Base-by-base conservation (phyloP, 1,284 basidiomycete species). In the Fomitopsis schrenkii region DNA sequence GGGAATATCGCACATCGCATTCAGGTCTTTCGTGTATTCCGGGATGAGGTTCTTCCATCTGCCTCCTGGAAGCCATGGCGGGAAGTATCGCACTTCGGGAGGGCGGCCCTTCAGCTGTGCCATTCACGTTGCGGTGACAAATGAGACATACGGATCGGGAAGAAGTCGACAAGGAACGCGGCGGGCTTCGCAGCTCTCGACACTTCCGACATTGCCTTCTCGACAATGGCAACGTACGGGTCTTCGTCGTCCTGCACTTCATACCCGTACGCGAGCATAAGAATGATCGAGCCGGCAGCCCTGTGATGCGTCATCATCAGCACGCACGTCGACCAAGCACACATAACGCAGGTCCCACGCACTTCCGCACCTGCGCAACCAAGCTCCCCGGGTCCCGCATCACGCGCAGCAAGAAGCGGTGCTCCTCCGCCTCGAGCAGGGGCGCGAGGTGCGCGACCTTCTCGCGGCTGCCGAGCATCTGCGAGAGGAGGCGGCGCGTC, bases 401-500 rank as follows among this genome's bases (percentile, higher is more conserved):
- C 7, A 89, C 75, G 6, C 81, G 80, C 58, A 79, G 76, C 45
- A 90, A 68, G 71, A 89, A 86, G 28, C 76, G 77, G 42, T 78
- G 80, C 1, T 83, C 83, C 68, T 88, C 84, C 10, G 74, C 62
- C 67, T 87, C 81, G 66, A 84, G 77, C 48, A 80, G 71, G 3
- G 78, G 76, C 44, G 76, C 70, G 66, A 81, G 85, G n/a, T 76
- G 71, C 53, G 77, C 77, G 68, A 88, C 79, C 50, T 76, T 75
- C 10, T 79, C 71, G 10, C 76, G 77, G 64, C 76, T 83, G 41
- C 87, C 88, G 59, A 89, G 86, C 17, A 82, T 69, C 53, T 77
- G 79, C 64, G 84, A 83, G 66, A 87, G 82, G 50, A 84, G 74
- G 63, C 80, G 81, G 63, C 87, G 83, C 68, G 82, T 86, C 66